Evolutionary conservation across 75 land plant species (phyloP), one percentile per base, ranked within the genome.

Genomic region (Cunninghamia lanceolata): DNA sequence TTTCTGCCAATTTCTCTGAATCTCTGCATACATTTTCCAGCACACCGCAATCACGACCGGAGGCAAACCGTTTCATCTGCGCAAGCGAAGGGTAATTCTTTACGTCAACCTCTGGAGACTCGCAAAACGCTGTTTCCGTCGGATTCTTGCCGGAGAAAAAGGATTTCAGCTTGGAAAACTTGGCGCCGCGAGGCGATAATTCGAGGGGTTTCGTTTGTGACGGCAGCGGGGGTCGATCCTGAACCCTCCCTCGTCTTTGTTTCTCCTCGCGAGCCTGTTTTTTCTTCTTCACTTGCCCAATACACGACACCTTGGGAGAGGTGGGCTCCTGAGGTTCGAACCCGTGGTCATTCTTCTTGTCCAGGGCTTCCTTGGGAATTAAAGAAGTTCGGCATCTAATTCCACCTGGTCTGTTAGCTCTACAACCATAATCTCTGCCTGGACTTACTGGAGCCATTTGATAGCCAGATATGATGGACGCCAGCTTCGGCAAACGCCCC

Each of bases 281-380:
- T 84, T 83, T 87, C 84, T 86, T 85, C 89, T 91, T 94, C 91
- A 94, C 87, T 76, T 91, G 92, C 16, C 92, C 94, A 46, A 92
- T 89, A 82, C 94, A 94, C 0, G 92, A 88, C 21, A 94, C 87
- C 70, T 92, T 94, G 0, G 95, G 93, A 19, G 94, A 94, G 4
- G 88, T 88, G 32, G 92, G 95, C 46, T 94, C 95, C 14, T 78
- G 85, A 56, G 16, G n/a, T 15, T 80, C 87, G 78, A 75, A 63
- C 83, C 17, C 70, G 14, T 74, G 84, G 28, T 53, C 38, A 82
- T 17, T 75, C 52, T 36, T 35, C 6, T 54, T 46, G 16, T 40
- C 46, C 25, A 86, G 71, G 19, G 91, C 93, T 39, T 92, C 95
- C 28, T 28, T 73, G 0, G 95, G 95, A 36, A 93, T 77, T 14